Evolutionary conservation across 257 asterid species (phyloP), one percentile per base, ranked within the genome.

Genomic region (Jacaranda mimosifolia): DNA sequence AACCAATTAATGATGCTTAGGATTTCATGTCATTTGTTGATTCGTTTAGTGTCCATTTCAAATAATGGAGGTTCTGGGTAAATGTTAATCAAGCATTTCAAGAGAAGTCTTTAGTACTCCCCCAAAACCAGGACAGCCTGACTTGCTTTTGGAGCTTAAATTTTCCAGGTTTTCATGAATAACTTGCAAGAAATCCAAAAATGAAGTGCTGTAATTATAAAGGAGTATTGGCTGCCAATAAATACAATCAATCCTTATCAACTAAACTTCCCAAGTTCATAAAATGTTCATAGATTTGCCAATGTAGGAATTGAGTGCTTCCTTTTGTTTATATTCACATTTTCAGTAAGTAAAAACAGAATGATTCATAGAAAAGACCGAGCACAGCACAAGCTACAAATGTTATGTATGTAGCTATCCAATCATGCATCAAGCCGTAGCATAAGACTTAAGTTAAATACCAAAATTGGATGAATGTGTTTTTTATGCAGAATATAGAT

Each of bases 101-200:
- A 26, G 1, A 26, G 32, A 1, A 26, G 32, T 26, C 32, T 26
- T 26, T 26, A 26, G 2, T 26, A 26, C 3, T 14, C 19, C 26
- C 52, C 43, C 57, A 39, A 17, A 7, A 12, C 40, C 66, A n/a
- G 43, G 76, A 53, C 38, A 40, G 9, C 26, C 4, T 14, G 18
- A 63, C 68, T 62, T 35, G 68, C 68, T 65, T 73, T 43, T 21
- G 46, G 46, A 43, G 77, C 43, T 13, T 19, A 40, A 55, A 58
- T 58, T 68, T 42, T 18, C 9, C 3, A 9, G 62, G 46, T 45
- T 60, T 60, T 62, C 72, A 17, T 64, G 46, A 63, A 53, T 40
- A 59, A 43, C 32, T 17, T 7, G 13, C 13, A 18, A 15, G 13
- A 26, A 60, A 48, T 40, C 63, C 48, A 19, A 45, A 26, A 65